Percentiles rank a stretch among this genome's conserved stretches.
These are phyloP conservation scores for Arthrinium phaeospermum DNA, from an alignment of 2,329 filamentous ascomycete species.

Conservation along the genomic window DNA sequence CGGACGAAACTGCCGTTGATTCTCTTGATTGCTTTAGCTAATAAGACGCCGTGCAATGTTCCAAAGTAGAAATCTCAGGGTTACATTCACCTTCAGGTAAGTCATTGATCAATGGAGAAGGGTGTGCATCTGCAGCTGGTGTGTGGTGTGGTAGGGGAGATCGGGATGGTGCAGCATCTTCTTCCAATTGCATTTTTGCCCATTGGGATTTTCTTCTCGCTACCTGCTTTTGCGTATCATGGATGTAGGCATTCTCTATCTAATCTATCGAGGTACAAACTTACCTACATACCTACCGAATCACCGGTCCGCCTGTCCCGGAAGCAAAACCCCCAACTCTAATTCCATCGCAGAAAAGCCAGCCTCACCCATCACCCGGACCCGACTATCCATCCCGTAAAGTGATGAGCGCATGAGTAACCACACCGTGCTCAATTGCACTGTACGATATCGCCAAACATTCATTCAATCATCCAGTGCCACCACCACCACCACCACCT, in stretches of 20 bases:
- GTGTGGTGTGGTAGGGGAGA: conserved; percentile 2
- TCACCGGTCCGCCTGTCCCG: conserved; percentile 12
- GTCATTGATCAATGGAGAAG: background rate
- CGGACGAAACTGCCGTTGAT: conserved; percentile 5
- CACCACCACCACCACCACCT: background rate
- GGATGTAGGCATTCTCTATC: background rate
- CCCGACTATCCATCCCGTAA: background rate
- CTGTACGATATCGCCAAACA: background rate
- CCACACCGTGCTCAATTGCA: conserved; percentile 2
- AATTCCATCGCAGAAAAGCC: conserved; percentile 1
- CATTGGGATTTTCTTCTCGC: background rate
- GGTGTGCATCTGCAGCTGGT: background rate
- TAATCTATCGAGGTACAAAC: background rate
- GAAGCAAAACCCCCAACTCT: background rate
- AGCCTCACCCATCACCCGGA: background rate
- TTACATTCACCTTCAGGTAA: conserved; percentile 3
- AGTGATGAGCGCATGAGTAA: background rate
- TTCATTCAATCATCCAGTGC: background rate
- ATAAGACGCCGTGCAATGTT: background rate
- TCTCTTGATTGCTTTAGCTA: conserved; percentile 15
- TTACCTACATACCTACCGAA: background rate
- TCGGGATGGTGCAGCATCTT: conserved; percentile 1
- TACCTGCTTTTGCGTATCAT: too few species aligned
- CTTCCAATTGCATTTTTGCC: conserved; percentile 4
- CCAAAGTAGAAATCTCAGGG: conserved; percentile 3